Evolutionary conservation across 495 filamentous ascomycete species (phyloP).

Genomic region (Pyrenula massariospora): DNA sequence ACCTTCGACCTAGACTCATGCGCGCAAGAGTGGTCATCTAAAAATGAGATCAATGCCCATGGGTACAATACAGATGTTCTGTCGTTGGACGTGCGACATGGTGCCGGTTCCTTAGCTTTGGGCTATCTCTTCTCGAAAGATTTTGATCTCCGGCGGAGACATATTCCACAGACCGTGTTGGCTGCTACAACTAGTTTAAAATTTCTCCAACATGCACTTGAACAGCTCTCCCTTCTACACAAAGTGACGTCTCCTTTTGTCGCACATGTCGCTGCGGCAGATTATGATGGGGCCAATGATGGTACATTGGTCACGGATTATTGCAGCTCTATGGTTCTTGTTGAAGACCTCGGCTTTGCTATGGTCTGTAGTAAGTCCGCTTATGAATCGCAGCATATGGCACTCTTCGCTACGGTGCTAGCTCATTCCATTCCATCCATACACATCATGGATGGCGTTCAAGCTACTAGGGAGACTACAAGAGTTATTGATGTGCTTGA

Average conservation of each 20-base stretch:
- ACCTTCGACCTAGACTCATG: slow-evolving; percentile 81
- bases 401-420: slow-evolving; percentile 75
- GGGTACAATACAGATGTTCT: slow-evolving; percentile 69
- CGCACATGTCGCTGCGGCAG: slow-evolving; percentile 85
- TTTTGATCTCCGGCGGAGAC: slow-evolving; percentile 80
- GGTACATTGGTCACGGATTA: slow-evolving; percentile 78
- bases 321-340: slow-evolving; percentile 61
- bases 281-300: slow-evolving; percentile 58
- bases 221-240: slow-evolving; percentile 84
- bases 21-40: slow-evolving; percentile 58
- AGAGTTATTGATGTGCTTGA: slow-evolving; percentile 77
- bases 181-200: slow-evolving; percentile 72
- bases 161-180: slow-evolving; percentile 80
- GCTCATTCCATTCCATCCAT: slow-evolving; percentile 71
- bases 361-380: slow-evolving; percentile 75
- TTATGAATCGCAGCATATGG: slow-evolving; percentile 92
- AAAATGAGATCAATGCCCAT: slow-evolving; percentile 61
- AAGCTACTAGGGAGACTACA: slow-evolving; percentile 72
- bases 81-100: slow-evolving; percentile 73
- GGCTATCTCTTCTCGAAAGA: slow-evolving; percentile 97
- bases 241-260: slow-evolving; percentile 83
- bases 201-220: slow-evolving; percentile 69
- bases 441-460: slow-evolving; percentile 87
- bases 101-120: slow-evolving; percentile 83
- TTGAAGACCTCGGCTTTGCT: slow-evolving; percentile 85